These are phyloP conservation scores for Ascoidea rubescens DNA, from an alignment of 805 yeast genomes.

Conservation along the genomic window DNA sequence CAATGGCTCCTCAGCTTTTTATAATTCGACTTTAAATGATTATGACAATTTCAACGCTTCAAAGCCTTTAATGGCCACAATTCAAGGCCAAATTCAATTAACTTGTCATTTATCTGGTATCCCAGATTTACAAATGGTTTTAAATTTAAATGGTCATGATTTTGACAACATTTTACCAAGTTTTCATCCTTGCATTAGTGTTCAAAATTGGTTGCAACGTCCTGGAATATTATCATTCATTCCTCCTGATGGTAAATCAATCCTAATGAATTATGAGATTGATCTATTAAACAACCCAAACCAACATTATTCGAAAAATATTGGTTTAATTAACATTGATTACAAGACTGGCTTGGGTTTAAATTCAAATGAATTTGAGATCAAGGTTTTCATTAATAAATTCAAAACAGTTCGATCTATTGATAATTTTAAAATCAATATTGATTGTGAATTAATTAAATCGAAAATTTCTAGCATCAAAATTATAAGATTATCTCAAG, in stretches of 20 bases:
- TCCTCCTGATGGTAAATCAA: slow-evolving; percentile 79
- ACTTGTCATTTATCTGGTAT: slow-evolving; percentile 62
- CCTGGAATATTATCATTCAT: slow-evolving; percentile 47
- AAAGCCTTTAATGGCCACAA: slow-evolving; percentile 34
- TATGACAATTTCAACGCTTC: slow-evolving; percentile 9
- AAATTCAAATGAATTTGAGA: slow-evolving; percentile 46
- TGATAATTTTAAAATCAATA: slow-evolving; percentile 30
- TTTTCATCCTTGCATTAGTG: slow-evolving; percentile 58
- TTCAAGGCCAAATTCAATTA: slow-evolving; percentile 51
- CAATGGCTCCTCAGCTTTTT: slow-evolving; percentile 12
- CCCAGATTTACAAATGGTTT: slow-evolving; percentile 51
- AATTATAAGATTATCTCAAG: slow-evolving; percentile 55
- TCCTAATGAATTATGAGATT: slow-evolving; percentile 47
- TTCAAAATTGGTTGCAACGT: slow-evolving; percentile 31
- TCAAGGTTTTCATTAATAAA: slow-evolving; percentile 33
- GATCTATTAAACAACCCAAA: slow-evolving; percentile 26
- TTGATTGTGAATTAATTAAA: slow-evolving; percentile 19
- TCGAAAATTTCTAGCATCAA: slow-evolving; percentile 27
- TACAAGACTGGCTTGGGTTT: slow-evolving; percentile 38
- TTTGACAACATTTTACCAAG: slow-evolving; percentile 34
- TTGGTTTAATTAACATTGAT: slow-evolving; percentile 46
- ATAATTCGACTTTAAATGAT: slow-evolving; percentile 14
- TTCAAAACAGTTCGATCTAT: slow-evolving; percentile 30
- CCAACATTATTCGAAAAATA: slow-evolving; percentile 12
- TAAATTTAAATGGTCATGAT: slow-evolving; percentile 32